Base-by-base conservation (phyloP, 108 stramenopile species). In the Cyclotella choctawhatcheeana region DNA sequence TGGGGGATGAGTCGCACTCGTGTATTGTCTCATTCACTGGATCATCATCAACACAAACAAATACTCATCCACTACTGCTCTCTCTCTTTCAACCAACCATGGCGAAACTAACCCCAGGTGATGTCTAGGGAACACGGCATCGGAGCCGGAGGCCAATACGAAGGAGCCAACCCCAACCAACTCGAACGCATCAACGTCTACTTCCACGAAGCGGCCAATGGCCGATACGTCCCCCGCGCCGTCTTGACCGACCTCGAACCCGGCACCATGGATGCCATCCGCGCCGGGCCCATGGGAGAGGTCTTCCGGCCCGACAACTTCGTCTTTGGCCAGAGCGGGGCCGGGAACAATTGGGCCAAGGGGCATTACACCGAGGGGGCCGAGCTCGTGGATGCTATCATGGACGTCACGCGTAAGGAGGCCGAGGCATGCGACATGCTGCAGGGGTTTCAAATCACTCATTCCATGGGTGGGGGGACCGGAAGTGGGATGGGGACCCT, bases 301-400 rank as follows among this genome's bases (percentile, higher is more conserved):
- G 76, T 94, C 45, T 94, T 92, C 68, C 80, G 91, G 26, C 93
- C 93, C 32, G 93, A 94, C 71, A 94, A 94, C 85, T 92, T 91
- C 63, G 89, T 94, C 33, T 90, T 89, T 73, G 91, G 93, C 30
- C 88, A 90, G 81, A 88, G 83, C 34, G 89, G 91, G 5, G 93
- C 90, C 14, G 91, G 91, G 16, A 94, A 94, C 83, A 92, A 92
- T 75, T 89, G 93, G 93, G 93, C 93, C 82, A 92, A 92, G 73
- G 93, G 93, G 45, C 91, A 92, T 74, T 94, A 94, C 80, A 94
- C 93, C 33, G 91, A 92, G 82, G 91, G 93, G 24, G 93, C 91
- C 16, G 93, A 94, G 84, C 70, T 92, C 26, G 84, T 92, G 51
- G 93, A 94, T 83, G 74, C 90, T 32, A 85, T 91, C 24, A 74